Conservation (phyloP, 2,329 filamentous ascomycete species). For the Colletotrichum sp. region DNA sequence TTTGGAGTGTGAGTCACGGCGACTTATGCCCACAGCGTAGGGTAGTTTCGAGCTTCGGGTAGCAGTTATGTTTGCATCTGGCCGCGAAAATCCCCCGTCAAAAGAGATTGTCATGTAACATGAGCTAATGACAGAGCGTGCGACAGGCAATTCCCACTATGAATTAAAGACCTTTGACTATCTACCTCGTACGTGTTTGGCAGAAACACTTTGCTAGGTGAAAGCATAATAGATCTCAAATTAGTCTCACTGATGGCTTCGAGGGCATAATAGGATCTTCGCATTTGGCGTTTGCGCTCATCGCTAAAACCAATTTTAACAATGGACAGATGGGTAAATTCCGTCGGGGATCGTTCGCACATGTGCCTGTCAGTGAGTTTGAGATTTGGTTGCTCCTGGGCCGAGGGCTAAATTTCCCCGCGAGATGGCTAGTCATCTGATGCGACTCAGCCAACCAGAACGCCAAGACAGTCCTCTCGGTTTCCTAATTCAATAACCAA, state of each 20-base stretch:
- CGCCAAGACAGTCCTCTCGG: background rate
- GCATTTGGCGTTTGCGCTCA: fast-evolving
- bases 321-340: fast-evolving
- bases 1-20: background rate
- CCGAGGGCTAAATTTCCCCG: background rate
- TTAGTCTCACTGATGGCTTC: no score
- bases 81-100: fast-evolving
- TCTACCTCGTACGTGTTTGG: background rate
- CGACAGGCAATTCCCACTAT: fast-evolving
- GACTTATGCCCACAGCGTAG: background rate
- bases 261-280: background rate
- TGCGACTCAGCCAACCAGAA: background rate
- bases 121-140: background rate
- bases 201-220: background rate
- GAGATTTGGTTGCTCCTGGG: background rate
- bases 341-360: background rate
- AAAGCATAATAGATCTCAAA: background rate
- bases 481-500: background rate
- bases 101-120: background rate
- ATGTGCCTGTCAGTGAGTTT: background rate
- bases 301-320: fast-evolving
- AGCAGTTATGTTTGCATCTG: background rate
- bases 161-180: background rate
- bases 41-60: background rate
- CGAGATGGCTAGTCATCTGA: background rate